These are phyloP conservation scores for Dryas alaskensis DNA, from an alignment of 306 rosid genomes.

Conservation along the genomic window DNA sequence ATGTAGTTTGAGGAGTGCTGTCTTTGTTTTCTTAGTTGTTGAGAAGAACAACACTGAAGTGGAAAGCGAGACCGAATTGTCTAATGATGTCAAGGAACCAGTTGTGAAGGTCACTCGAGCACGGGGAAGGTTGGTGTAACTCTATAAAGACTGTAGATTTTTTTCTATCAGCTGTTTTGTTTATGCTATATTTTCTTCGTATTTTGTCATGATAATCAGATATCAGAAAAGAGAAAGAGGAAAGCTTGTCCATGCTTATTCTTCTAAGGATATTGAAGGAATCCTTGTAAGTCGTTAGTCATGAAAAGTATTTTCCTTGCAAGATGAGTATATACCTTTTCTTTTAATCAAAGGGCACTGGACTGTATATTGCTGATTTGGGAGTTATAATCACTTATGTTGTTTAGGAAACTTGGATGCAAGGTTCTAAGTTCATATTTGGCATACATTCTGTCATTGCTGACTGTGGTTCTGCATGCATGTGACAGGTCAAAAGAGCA, in stretches of 20 bases:
- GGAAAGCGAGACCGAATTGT: constrained; percentile 38
- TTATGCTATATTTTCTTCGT: not conserved
- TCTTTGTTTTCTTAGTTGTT: constrained; percentile 23
- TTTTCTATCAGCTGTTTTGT: not conserved
- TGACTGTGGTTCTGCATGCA: constrained; percentile 27
- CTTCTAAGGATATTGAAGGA: constrained; percentile 87
- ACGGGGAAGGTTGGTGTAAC: constrained; percentile 73
- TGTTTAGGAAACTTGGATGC: not conserved
- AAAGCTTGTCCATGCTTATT: constrained; percentile 79
- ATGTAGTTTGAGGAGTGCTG: constrained; percentile 4
- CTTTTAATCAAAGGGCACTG: not conserved
- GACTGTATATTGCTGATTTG: not conserved
- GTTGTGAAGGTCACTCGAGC: constrained; percentile 71
- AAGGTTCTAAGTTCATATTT: not conserved
- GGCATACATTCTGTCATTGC: constrained; percentile 16
- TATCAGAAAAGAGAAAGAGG: constrained; percentile 88
- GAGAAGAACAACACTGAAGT: constrained; percentile 33
- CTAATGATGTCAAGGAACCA: constrained; percentile 30
- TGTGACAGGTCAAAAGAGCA: constrained; percentile 58
- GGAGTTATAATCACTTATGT: not conserved
- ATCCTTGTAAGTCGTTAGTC: constrained; percentile 63
- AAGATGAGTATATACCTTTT: not conserved
- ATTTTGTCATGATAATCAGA: constrained; percentile 35
- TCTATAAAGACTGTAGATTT: not conserved
- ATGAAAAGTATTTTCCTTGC: not conserved